Conservation (phyloP, 2,329 filamentous ascomycete genomes). For the Chrysosporium queenslandicum region DNA sequence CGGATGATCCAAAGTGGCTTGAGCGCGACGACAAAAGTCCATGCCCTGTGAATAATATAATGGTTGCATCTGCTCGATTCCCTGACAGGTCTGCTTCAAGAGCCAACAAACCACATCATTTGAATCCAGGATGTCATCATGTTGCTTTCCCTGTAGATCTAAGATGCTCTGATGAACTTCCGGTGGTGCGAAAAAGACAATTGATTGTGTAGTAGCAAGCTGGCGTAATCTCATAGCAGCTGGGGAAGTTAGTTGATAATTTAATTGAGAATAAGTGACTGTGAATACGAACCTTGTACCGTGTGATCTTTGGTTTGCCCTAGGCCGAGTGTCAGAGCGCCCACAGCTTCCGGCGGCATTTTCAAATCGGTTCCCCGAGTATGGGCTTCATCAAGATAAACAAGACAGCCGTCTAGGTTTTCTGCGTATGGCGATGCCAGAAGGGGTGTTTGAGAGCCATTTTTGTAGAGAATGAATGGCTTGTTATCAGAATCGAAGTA, state of each 20-base stretch:
- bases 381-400: constrained; percentile 58
- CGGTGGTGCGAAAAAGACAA: constrained; percentile 46
- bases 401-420: constrained; percentile 47
- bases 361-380: constrained; percentile 56
- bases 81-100: constrained; percentile 52
- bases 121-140: constrained; percentile 33
- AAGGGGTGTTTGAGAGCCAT: constrained; percentile 25
- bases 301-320: constrained; percentile 55
- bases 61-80: constrained; percentile 49
- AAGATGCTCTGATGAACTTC: constrained; percentile 55
- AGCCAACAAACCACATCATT: constrained; percentile 51
- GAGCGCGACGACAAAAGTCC: constrained; percentile 49
- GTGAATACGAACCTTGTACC: constrained; percentile 45
- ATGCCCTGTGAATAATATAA: constrained; percentile 52
- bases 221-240: constrained; percentile 58
- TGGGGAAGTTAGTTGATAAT: constrained; percentile 21
- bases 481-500: constrained; percentile 16
- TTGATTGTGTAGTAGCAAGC: constrained; percentile 46
- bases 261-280: neutral
- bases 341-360: constrained; percentile 46
- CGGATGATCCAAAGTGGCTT: constrained; percentile 40
- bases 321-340: constrained; percentile 54
- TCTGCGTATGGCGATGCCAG: constrained; percentile 47
- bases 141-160: constrained; percentile 33
- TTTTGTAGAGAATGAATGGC: constrained; percentile 13